Evolutionary conservation across 2,329 filamentous ascomycete genomes (phyloP), one percentile per base, ranked within the genome.

Genomic region (Botrytis sinoallii): DNA sequence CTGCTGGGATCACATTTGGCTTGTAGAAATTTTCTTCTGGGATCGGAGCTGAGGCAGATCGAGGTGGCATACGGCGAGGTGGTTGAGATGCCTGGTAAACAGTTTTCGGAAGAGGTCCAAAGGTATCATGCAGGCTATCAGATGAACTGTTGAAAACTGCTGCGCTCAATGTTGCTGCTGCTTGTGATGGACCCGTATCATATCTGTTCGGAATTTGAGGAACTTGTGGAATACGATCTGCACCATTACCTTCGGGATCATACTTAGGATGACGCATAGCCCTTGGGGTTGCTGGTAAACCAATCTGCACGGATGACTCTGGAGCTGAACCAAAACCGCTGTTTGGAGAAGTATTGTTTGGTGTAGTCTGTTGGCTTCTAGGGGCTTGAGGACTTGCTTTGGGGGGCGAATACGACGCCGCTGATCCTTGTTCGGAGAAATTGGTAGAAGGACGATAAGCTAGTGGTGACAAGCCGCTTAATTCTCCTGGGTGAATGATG

Each of bases 231-330:
- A 89, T 84, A n/a, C 87, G 85, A 0, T 90, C 89, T 44, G 89
- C 85, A 73, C 86, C 84, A 44, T 83, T 84, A 60, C 86, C 84
- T 74, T 90, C 87, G 3, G 86, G 83, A 77, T 89, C 88, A 77
- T 95, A 90, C 61, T 93, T 90, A 1, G 89, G 88, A 80, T 97
- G 90, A 32, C 92, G 89, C 94, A 98, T 97, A 1, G 94, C 94
- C 83, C 93, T 91, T 44, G 95, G 95, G 0, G 95, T 98, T 3
- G 94, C 93, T 22, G 95, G 94, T n/a, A 97, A 87, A 0, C 94
- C 95, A 70, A 95, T 87, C 9, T 88, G 86, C 1, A 75, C 64
- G n/a, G 87, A 85, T 1, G 86, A 86, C 3, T 67, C 69, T 77
- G 48, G 82, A 82, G 74, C 81, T 75, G 86, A 86, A 81, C 88